Base-by-base conservation (phyloP, 176 grass and related monocot species). In the Carex scoparia region DNA sequence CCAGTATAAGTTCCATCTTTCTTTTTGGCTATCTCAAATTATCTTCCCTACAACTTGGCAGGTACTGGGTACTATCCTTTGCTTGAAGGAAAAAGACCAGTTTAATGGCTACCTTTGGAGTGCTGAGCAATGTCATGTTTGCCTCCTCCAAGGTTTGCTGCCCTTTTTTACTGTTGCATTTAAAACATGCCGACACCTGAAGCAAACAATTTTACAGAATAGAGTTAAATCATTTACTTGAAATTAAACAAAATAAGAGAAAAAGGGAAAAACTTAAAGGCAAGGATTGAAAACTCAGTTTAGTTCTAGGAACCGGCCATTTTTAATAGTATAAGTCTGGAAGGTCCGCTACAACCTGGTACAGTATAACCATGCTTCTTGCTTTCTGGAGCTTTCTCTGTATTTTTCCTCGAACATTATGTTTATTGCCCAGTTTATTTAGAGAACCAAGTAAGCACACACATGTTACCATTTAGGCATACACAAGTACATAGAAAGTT, bases 81-180 rank as follows among this genome's bases (percentile, higher is more conserved):
- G 35, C 61, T 27, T 7, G 32, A 13, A 65, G 14, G 0, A 55
- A 53, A 11, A 10, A 28, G 46, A 4, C 30, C 15, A 79, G 0
- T 3, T 54, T 3, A 18, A 42, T 77, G 49, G 11, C 10, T 15
- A 95, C 96, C 87, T 93, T 95, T 66, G 96, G 96, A 19, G 49
- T 59, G 84, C 92, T 95, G 61, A 80, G 87, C 76, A 98, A 69
- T 75, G 84, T 93, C 90, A 98, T 95, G 53, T 90, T 95, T 86
- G 89, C 88, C 72, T 98, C 91, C 84, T 91, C 85, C 11, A 90
- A 38, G 44, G 91, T 95, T 78, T 98, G 95, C 85, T 89, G 83
- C 13, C 94, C 94, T 73, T 98, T 98, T 87, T 85, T 95, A 53
- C 90, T 95, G 88, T 98, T 98, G 72, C 96, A 98, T 90, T 87